These are phyloP conservation scores for Helminthosporium solani DNA, from an alignment of 2,329 filamentous ascomycete species.

Conservation along the genomic window DNA sequence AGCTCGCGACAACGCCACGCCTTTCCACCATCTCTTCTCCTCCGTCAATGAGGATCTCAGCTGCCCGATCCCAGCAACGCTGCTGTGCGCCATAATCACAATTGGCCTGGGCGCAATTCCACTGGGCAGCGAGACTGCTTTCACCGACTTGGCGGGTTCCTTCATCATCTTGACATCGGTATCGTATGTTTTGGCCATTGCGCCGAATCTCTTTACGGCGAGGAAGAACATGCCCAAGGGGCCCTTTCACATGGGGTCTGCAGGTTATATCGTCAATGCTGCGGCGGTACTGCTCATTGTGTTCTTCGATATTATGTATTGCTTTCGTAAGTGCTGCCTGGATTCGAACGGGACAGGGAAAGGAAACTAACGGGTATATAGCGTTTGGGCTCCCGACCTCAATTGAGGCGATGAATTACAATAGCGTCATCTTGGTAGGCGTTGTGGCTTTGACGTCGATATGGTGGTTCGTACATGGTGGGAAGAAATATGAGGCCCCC, in stretches of 20 bases:
- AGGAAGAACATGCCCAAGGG: slow-evolving; percentile 55
- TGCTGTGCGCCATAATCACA: slow-evolving; percentile 47
- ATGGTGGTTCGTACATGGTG: slow-evolving; percentile 55
- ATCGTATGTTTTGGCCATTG: slow-evolving; percentile 56
- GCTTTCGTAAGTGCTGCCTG: slow-evolving; percentile 52
- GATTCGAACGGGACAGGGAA: background rate
- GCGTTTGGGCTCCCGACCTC: slow-evolving; percentile 48
- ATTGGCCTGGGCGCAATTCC: slow-evolving; percentile 55
- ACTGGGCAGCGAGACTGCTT: slow-evolving; percentile 62
- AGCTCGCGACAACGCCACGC: slow-evolving; percentile 56
- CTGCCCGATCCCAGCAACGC: slow-evolving; percentile 55
- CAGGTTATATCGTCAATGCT: slow-evolving; percentile 54
- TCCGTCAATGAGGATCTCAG: slow-evolving; percentile 44
- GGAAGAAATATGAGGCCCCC: slow-evolving; percentile 53
- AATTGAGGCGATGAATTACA: slow-evolving; percentile 53
- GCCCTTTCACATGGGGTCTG: slow-evolving; percentile 55
- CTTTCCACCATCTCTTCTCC: slow-evolving; percentile 50
- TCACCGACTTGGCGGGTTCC: slow-evolving; percentile 62
- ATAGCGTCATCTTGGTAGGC: slow-evolving; percentile 56
- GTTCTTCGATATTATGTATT: slow-evolving; percentile 61
- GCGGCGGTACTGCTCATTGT: slow-evolving; percentile 55
- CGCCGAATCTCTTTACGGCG: slow-evolving; percentile 53
- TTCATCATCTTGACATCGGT: slow-evolving; percentile 56
- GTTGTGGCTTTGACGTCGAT: slow-evolving; percentile 49
- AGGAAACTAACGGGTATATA: slow-evolving; percentile 1